Evolutionary conservation across 2,329 filamentous ascomycete species (phyloP).

Genomic region (Pseudogymnoascus verrucosus): DNA sequence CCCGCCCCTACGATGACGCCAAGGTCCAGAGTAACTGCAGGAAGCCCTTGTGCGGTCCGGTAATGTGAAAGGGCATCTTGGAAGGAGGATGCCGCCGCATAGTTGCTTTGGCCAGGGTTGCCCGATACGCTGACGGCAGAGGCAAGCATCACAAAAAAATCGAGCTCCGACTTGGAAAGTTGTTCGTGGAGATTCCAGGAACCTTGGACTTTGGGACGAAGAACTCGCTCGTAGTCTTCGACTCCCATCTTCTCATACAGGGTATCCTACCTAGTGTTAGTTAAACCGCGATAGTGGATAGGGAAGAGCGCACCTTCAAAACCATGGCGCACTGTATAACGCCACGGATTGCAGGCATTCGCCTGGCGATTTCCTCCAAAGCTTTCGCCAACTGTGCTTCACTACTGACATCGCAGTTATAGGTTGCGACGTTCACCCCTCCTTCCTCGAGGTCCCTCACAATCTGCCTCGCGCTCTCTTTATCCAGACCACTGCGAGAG

Average conservation of each 20-base stretch:
- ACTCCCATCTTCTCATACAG: not conserved
- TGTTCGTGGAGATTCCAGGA: conserved; percentile 13
- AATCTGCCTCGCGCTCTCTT: not conserved
- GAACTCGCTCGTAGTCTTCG: conserved; percentile 10
- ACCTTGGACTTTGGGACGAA: conserved; percentile 15
- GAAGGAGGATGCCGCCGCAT: conserved; percentile 11
- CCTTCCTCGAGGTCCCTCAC: not conserved
- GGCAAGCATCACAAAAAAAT: conserved; percentile 13
- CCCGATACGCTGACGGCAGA: conserved; percentile 8
- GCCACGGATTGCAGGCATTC: not conserved
- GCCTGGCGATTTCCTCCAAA: not conserved
- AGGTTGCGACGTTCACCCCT: not conserved
- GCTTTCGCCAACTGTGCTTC: not conserved
- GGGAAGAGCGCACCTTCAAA: not conserved
- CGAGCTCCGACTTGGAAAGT: not conserved
- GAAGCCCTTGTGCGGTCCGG: not conserved
- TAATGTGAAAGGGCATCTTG: conserved; percentile 11
- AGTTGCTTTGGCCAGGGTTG: conserved; percentile 11
- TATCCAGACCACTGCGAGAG: not conserved
- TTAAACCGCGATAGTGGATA: not conserved
- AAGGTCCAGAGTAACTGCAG: conserved; percentile 19
- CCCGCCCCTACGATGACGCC: conserved; percentile 7
- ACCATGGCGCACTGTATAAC: conserved; percentile 29
- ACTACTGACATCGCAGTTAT: not conserved
- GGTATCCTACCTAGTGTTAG: not conserved